Base-by-base conservation (phyloP, 768 basidiomycete species). In the Astraeus odoratus region DNA sequence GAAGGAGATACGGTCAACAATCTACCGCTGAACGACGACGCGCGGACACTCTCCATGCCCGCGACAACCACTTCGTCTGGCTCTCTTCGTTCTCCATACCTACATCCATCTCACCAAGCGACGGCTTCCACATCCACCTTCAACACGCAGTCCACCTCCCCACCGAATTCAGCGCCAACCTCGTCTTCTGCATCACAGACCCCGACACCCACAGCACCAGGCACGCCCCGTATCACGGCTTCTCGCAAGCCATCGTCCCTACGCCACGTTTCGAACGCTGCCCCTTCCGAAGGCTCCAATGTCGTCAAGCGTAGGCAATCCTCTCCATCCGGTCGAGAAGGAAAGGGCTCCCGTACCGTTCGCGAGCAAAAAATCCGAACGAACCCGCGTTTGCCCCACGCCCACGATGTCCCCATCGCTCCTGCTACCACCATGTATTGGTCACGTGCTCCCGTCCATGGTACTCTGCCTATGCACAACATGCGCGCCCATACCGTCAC, bases 401-500 rank as follows among this genome's bases (percentile, higher is more conserved):
- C 72, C 42, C 74, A 75, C 56, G 73, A 83, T 33, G 77, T 70
- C 5, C 70, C 75, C 41, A 67, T 68, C 26, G 81, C 78, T 0
- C 80, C 89, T 1, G 77, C 84, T 40, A 86, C 87, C 1, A 68
- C 74, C 29, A 87, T 90, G 82, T 82, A 92, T 61, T 92, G 89
- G 89, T 85, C 83, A 57, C 74, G 75, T 43, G 89, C 89, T 0
- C 86, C 89, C 0, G 83, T 86, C 16, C 84, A 82, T 60, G 89
- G 89, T 0, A 45, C 66, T 0, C 51, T 87, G 25, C 86, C 88
- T 2, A 75, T 69, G 54, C 73, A 77, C 42, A 76, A 75, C 8
- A 77, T 93, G 68, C 77, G 91, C 4, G 86, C 89, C 2, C 91
- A 93, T 59, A 88, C 77, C 5, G 83, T 85, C 34, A 94, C 86